phyloP scores from a whole-genome alignment of 2,329 filamentous ascomycete species.

The Dactylellina cionopaga region DNA sequence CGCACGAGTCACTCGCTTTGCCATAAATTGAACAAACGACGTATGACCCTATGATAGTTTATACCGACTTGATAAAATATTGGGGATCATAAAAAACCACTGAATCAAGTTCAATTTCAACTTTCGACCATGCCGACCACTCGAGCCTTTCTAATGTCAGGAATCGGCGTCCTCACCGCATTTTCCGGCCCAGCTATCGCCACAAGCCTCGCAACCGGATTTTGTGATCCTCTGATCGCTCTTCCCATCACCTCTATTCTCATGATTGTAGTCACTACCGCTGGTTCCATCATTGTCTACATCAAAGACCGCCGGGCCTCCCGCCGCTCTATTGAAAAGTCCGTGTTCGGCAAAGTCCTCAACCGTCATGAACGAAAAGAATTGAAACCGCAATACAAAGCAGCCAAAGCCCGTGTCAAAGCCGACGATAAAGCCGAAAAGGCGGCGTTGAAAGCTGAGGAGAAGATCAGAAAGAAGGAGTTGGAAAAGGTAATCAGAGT shows the following conservation, averaged over 20 bases:
- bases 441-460: slow-evolving; percentile 17
- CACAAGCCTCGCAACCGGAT: neutral
- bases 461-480: slow-evolving; percentile 20
- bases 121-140: slow-evolving; percentile 2
- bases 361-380: slow-evolving; percentile 29
- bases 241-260: slow-evolving; percentile 5
- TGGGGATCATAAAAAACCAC: neutral
- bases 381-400: slow-evolving; percentile 23
- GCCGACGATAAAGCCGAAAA: slow-evolving; percentile 30
- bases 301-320: slow-evolving; percentile 41
- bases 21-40: no score
- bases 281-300: slow-evolving; percentile 25
- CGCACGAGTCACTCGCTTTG: no score
- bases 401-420: slow-evolving; percentile 25
- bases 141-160: slow-evolving; percentile 12
- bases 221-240: neutral
- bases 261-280: neutral
- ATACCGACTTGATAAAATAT: neutral
- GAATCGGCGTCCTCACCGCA: neutral
- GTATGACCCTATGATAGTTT: no score
- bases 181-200: neutral
- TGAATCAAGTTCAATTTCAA: neutral
- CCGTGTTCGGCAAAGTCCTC: slow-evolving; percentile 41
- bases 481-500: slow-evolving; percentile 39
- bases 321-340: slow-evolving; percentile 41